Base-by-base conservation (phyloP, 495 filamentous ascomycete genomes). In the Trichocladium uniseriatum region DNA sequence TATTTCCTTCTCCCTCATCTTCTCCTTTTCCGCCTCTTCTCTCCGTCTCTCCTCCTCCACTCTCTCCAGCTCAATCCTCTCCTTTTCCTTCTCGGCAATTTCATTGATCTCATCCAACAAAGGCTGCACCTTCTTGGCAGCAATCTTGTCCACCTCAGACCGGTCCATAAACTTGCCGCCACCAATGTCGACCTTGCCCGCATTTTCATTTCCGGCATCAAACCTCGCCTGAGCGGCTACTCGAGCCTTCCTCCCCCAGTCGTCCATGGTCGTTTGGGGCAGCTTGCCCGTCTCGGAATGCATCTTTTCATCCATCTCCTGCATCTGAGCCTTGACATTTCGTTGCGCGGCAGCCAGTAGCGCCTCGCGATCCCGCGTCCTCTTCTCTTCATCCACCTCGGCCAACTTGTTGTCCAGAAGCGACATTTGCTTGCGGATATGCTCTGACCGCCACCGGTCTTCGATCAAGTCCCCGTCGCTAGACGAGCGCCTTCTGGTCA, bases 31-130 rank as follows among this genome's bases (percentile, higher is more conserved):
- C 19, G 58, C 65, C 42, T 76, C 70, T 50, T 65, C 66, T 42
- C 67, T 71, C 35, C 66, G 65, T 29, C 63, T 69, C 43, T 76
- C 72, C 59, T 74, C 66, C n/a, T 77, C 75, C 31, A 57, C 10
- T 52, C 64, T 69, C 16, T 67, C 38, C 42, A 78, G 78, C 5
- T 75, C 77, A 39, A 79, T 74, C 18, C 82, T 73, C 51, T 80
- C 71, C 42, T 73, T 72, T 56, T 86, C 80, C 40, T 69, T 69
- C 58, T 91, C 86, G 0, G 84, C 83, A 28, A 78, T 81, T 16
- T 83, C 81, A 41, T 81, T 80, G 32, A 98, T 94, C 55, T 95
- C 87, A 58, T 96, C 86, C n/a, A 98, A 63, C 0, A 92, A 79
- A 15, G 92, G 92, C 63, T 88, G 86, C n/a, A 98, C 75, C 57